Base-by-base conservation (phyloP, 164 flowering plant genomes). In the Euptelea pleiosperma region DNA sequence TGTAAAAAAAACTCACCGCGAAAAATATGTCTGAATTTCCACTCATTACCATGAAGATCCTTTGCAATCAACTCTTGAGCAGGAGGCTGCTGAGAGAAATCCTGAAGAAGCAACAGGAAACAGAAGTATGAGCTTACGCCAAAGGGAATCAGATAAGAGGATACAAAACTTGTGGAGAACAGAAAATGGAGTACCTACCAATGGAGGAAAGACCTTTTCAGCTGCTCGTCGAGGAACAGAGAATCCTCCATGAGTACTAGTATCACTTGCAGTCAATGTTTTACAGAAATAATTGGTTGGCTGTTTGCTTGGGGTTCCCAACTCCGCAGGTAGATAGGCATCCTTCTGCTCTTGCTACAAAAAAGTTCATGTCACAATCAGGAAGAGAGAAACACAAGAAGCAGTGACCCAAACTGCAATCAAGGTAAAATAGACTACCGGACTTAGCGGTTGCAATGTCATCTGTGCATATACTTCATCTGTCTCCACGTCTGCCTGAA, bases 161-260 rank as follows among this genome's bases (percentile, higher is more conserved):
- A 24, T 2, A 24, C 43, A 24, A 56, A 34, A 26, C 8, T 6
- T 19, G 30, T 8, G 15, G 52, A 42, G 21, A 16, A 14, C 10
- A 14, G 26, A 29, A 44, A 53, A 36, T 57, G 33, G 25, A n/a
- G n/a, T n/a, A 60, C 33, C 28, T 74, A 87, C 95, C 87, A 90
- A 44, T 28, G 97, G 93, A 55, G 97, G 95, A 52, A 90, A 90
- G 45, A 87, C 95, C 77, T 85, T 90, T 49, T 90, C 95, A 43
- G 97, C 96, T 1, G 97, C 95, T 30, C 97, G 82, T 10, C 97
- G 91, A 58, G 97, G 97, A 53, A 90, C 97, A 44, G 97, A 90
- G 58, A 90, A 90, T 40, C 97, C 97, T 40, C 97, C 97, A 80
- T 90, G 97, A 46, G 96, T 90, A 62, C 96, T 90, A 3, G 96